A percentile compares a stretch with the other conserved stretches of the same genome.
These are phyloP conservation scores for Camellia oleifera DNA, from an alignment of 179 eudicot genomes.

Conservation along the genomic window DNA sequence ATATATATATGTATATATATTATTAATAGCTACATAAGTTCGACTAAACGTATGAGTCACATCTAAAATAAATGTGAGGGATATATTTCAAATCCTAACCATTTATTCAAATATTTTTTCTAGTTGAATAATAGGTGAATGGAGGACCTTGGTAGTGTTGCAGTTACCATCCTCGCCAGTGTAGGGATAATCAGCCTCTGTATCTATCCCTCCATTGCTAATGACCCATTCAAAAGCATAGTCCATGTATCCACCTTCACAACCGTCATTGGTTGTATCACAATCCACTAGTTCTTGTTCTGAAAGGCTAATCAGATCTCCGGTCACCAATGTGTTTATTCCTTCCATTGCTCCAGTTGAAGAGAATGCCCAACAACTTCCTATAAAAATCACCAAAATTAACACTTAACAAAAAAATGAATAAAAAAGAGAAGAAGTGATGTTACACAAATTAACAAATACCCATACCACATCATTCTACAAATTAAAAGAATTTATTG, in stretches of 20 bases:
- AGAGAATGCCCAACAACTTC: conserved; percentile 68
- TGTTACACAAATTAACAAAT: no score
- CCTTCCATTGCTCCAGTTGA: conserved; percentile 64
- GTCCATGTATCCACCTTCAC: conserved; percentile 66
- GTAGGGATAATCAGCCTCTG: conserved; percentile 56
- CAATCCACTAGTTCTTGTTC: conserved; percentile 59
- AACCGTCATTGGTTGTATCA: conserved; percentile 47
- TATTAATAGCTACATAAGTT: no score
- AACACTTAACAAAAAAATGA: background rate
- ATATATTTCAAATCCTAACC: no score
- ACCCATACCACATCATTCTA: no score
- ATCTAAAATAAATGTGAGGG: no score
- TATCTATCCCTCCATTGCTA: conserved; percentile 54
- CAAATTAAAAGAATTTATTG: no score
- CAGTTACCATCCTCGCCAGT: conserved; percentile 44
- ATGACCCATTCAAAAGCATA: conserved; percentile 65
- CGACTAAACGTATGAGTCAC: no score
- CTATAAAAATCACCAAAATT: conserved; percentile 23
- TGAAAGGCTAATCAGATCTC: conserved; percentile 57
- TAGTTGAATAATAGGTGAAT: background rate
- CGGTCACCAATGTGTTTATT: conserved; percentile 43
- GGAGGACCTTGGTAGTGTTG: conserved; percentile 38
- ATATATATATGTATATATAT: no score
- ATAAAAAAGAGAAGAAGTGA: no score
- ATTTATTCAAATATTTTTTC: no score